A percentile compares a stretch with the other conserved stretches of the same genome.
Evolutionary conservation across 495 filamentous ascomycete genomes (phyloP).

Genomic region (Daldinia concentrica): DNA sequence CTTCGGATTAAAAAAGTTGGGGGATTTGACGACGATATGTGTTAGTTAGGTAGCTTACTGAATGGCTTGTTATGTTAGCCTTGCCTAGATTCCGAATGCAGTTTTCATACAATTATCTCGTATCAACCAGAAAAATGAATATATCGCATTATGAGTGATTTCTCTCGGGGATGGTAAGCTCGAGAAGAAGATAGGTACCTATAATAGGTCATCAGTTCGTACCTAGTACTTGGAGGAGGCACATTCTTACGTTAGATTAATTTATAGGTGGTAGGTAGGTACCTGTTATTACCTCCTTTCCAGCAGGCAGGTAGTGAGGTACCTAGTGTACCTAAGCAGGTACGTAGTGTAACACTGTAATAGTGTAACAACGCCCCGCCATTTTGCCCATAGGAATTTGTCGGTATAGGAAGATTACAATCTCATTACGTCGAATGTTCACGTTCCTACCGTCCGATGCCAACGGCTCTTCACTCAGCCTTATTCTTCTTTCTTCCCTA

Average conservation of each 20-base stretch:
- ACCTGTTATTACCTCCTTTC: not conserved
- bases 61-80: conserved; percentile 33
- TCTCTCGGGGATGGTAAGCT: not conserved
- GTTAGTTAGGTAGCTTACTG: conserved; percentile 34
- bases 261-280: no score
- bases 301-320: no score
- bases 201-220: not conserved
- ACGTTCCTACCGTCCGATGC: conserved; percentile 21
- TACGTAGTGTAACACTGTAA: conserved; percentile 25
- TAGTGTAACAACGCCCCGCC: conserved; percentile 23
- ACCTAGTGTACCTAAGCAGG: no score
- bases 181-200: not conserved
- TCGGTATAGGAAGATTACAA: conserved; percentile 22
- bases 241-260: conserved; percentile 2
- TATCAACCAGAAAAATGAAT: conserved; percentile 15
- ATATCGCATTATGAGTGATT: conserved; percentile 19
- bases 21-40: conserved; percentile 41
- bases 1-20: conserved; percentile 36
- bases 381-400: conserved; percentile 1
- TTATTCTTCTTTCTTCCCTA: not conserved
- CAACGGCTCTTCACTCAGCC: conserved; percentile 10
- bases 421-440: conserved; percentile 40
- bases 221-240: not conserved
- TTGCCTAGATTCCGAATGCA: conserved; percentile 31
- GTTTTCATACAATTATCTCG: conserved; percentile 1